Evolutionary conservation across 768 basidiomycete species (phyloP), one percentile per base, ranked within the genome.

Genomic region (Boletus tomentosulus): DNA sequence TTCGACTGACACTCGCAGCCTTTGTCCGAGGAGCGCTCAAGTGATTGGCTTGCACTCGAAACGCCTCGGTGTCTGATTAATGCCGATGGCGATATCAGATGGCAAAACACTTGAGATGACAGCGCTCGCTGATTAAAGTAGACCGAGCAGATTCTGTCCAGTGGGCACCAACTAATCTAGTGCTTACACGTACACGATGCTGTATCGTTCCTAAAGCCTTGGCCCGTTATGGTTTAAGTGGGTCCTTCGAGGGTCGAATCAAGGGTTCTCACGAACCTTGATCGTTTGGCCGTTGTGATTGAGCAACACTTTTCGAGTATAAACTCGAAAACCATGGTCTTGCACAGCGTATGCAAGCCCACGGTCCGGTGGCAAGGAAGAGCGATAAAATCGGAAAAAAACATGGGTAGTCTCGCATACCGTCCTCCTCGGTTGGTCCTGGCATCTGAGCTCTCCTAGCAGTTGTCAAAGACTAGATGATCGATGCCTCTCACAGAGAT

Each of bases 191-290:
- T 54, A 57, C 46, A 50, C n/a, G 16, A 4, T 15, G 38, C 24
- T 10, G 4, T n/a, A 45, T 24, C 25, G 52, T 53, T 33, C 46
- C 37, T 39, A 22, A 53, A 51, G 24, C 13, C 19, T 19, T 19
- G 19, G 5, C 38, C 41, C 30, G 9, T 53, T 50, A 54, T 42
- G 45, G 50, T 45, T 44, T 44, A 49, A 48, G 38, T 52, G 44
- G 15, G 37, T 15, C 50, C 47, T 27, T 12, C 1, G 8, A n/a
- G n/a, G n/a, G n/a, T n/a, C n/a, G n/a, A n/a, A n/a, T n/a, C n/a
- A n/a, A n/a, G 37, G 37, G 15, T 6, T 33, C 31, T 27, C 6
- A 27, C 10, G 10, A 33, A 33, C 31, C 12, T 33, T 10, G 31
- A 5, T 33, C 11, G 31, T 35, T 35, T 35, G 34, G 34, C 34